Evolutionary conservation across 2,329 filamentous ascomycete species (phyloP), one percentile per base, ranked within the genome.

Genomic region (Spiromastix sp.): DNA sequence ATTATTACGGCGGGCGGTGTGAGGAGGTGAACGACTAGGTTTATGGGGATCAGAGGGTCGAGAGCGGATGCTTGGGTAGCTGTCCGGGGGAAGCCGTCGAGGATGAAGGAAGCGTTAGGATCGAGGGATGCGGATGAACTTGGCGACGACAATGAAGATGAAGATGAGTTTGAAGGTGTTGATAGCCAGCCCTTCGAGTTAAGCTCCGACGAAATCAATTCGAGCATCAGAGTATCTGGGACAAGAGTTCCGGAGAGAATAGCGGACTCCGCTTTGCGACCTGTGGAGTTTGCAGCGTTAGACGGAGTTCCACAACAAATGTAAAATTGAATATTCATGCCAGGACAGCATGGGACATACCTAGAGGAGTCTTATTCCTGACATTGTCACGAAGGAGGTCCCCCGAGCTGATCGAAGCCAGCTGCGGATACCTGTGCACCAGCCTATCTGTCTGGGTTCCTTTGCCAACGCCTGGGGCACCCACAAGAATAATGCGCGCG

Each of bases 401-500:
- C 42, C 91, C 91, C 3, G 91, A 94, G 61, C 85, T 93, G 59
- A 98, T 89, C 12, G 86, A 80, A 35, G 85, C 81, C 30, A 98
- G 70, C 54, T 95, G 83, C 3, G 87, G 85, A 55, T 91, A 98
- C 47, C 83, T 78, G 48, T 79, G 69, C 48, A 96, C 78, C 43
- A 98, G 70, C 42, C 91, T 78, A 59, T 93, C 84, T 34, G 85
- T 85, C 66, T 98, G 91, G 3, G 91, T 98, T 43, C 89, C 91
- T 61, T 98, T 98, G 43, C 91, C 91, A 38, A 94, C 91, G 39
- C 87, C 87, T n/a, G 91, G 91, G 34, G 89, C 87, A 49, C 91
- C 91, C 50, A 98, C 77, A 47, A 98, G 77, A 55, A 98, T 96
- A 44, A 96, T 80, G 43, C 91, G 82, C 36, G 91, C 91, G 39